A percentile compares a stretch with the other conserved stretches of the same genome.
These are phyloP conservation scores for Nakazawaea sp. DNA, from an alignment of 805 yeast species.

Conservation along the genomic window DNA sequence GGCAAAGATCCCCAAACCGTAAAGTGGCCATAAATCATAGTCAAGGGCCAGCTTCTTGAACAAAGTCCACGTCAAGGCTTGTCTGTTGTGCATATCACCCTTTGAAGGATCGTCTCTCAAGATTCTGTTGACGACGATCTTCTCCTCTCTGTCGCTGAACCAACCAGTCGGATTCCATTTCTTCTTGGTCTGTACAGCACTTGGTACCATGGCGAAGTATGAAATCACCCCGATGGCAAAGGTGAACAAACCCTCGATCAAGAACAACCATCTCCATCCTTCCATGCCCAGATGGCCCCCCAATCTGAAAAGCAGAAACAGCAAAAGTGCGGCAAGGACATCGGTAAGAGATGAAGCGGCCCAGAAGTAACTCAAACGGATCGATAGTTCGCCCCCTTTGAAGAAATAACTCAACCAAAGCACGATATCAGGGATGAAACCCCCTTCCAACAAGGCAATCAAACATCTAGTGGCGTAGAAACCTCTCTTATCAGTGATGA, in stretches of 20 bases:
- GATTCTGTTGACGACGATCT: constrained; percentile 31
- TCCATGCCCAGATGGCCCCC: constrained; percentile 18
- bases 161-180: constrained; percentile 45
- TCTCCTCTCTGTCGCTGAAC: constrained; percentile 29
- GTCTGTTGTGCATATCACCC: constrained; percentile 60
- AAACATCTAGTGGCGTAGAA: constrained; percentile 25
- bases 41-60: constrained; percentile 36
- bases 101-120: constrained; percentile 37
- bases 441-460: constrained; percentile 28
- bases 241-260: constrained; percentile 23
- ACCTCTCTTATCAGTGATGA: constrained; percentile 18
- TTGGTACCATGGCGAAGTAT: constrained; percentile 47
- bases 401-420: constrained; percentile 30
- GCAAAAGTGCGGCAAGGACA: constrained; percentile 37
- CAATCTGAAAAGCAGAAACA: constrained; percentile 39
- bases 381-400: constrained; percentile 30
- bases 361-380: constrained; percentile 51
- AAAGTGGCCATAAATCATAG: constrained; percentile 51
- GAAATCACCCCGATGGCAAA: constrained; percentile 36
- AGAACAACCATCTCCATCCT: constrained; percentile 31
- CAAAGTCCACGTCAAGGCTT: constrained; percentile 36
- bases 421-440: constrained; percentile 25
- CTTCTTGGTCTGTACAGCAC: constrained; percentile 44
- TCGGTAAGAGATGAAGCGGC: constrained; percentile 30
- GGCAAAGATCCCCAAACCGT: constrained; percentile 36